Evolutionary conservation across 805 yeast species (phyloP).

Genomic region (Lachancea sp.): DNA sequence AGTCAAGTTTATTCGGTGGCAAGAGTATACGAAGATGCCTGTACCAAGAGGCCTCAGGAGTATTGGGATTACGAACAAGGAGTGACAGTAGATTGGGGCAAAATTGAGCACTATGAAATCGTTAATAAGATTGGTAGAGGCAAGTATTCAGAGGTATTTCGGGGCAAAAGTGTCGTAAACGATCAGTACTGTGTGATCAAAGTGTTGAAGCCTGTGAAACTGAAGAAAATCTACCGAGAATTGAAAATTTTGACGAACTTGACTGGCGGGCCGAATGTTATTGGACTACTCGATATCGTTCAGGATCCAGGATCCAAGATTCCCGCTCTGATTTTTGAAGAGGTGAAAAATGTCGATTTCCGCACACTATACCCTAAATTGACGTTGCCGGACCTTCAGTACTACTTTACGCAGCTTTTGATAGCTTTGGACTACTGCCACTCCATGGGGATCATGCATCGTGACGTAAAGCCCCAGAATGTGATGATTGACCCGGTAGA

Average conservation of each 20-base stretch:
- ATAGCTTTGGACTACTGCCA: slow-evolving; percentile 83
- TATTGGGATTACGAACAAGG: slow-evolving; percentile 81
- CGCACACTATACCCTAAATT: slow-evolving; percentile 80
- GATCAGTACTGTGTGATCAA: slow-evolving; percentile 74
- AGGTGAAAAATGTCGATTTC: slow-evolving; percentile 78
- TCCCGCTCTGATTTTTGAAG: slow-evolving; percentile 84
- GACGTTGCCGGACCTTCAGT: slow-evolving; percentile 66
- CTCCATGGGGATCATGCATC: slow-evolving; percentile 90
- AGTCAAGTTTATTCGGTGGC: slow-evolving; percentile 49
- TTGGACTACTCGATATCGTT: slow-evolving; percentile 73
- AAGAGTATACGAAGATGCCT: slow-evolving; percentile 76
- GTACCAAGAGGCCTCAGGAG: slow-evolving; percentile 63
- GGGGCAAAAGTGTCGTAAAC: slow-evolving; percentile 63
- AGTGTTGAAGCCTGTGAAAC: slow-evolving; percentile 87
- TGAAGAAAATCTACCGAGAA: slow-evolving; percentile 88
- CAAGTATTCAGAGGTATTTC: slow-evolving; percentile 87
- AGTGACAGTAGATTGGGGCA: slow-evolving; percentile 74
- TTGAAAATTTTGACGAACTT: slow-evolving; percentile 80
- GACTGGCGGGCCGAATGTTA: slow-evolving; percentile 75
- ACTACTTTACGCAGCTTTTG: slow-evolving; percentile 75
- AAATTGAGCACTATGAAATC: slow-evolving; percentile 79
- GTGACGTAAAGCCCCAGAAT: slow-evolving; percentile 92
- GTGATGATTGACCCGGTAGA: slow-evolving; percentile 81
- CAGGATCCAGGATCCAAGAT: slow-evolving; percentile 80
- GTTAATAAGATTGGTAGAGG: slow-evolving; percentile 84